Evolutionary conservation across 352 stramenopile genomes (phyloP).

Genomic region (Thalassiosira sp.): DNA sequence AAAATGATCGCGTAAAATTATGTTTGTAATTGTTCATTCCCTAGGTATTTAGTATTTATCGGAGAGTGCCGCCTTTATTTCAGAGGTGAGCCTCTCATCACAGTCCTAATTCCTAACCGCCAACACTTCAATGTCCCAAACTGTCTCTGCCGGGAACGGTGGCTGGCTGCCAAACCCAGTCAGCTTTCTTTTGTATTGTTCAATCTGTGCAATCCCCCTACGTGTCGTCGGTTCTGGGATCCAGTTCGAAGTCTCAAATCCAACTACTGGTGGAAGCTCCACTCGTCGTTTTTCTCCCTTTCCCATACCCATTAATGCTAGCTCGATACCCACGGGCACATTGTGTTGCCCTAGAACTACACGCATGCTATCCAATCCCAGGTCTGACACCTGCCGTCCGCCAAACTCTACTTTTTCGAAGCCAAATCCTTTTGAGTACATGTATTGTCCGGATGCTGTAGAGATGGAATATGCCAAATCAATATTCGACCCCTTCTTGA

Average conservation of each 20-base stretch:
- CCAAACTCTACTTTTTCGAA: conserved; percentile 43
- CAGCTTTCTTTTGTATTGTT: conserved; percentile 52
- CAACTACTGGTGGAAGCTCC: conserved; percentile 44
- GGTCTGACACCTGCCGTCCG: conserved; percentile 26
- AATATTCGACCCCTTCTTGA: conserved; percentile 27
- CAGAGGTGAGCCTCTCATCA: too few relatives aligned
- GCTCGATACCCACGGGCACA: conserved; percentile 59
- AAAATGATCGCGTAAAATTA: too few relatives aligned
- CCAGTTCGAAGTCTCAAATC: conserved; percentile 64
- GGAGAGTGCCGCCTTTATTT: too few relatives aligned
- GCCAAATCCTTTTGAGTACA: conserved; percentile 59
- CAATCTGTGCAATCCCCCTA: conserved; percentile 41
- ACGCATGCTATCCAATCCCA: conserved; percentile 50
- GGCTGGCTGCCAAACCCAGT: conserved; percentile 53
- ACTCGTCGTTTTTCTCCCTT: conserved; percentile 52
- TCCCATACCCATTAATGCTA: conserved; percentile 56
- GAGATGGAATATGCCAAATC: conserved; percentile 51
- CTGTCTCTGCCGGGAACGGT: conserved; percentile 55
- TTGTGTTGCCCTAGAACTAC: too few relatives aligned
- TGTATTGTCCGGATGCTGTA: conserved; percentile 41
- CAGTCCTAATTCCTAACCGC: conserved; percentile 12
- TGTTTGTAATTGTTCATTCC: too few relatives aligned
- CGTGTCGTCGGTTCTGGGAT: conserved; percentile 43
- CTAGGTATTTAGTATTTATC: too few relatives aligned
- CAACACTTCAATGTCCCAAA: conserved; percentile 65